phyloP scores from a whole-genome alignment of 2,329 filamentous ascomycete species.

The Epichloe sibirici region DNA sequence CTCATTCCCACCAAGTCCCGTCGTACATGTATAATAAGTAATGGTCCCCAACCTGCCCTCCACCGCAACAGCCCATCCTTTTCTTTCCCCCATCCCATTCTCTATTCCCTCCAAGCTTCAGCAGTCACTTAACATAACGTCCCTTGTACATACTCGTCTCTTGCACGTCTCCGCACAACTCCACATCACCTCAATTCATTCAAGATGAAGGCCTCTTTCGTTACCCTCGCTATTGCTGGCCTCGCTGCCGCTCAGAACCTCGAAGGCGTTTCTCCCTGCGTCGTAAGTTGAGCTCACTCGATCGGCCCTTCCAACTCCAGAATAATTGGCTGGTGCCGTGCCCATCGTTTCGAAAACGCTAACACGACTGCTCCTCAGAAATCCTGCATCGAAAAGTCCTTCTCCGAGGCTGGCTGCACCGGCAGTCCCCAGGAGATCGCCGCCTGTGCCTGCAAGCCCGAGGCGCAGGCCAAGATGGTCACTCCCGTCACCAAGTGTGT shows the following conservation, averaged over 20 bases:
- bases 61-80: neutral
- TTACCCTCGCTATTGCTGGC: slow-evolving; percentile 21
- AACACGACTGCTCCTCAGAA: slow-evolving; percentile 9
- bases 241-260: slow-evolving; percentile 28
- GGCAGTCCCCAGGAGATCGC: slow-evolving; percentile 7
- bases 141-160: slow-evolving; percentile 2
- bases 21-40: neutral
- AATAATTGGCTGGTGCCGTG: too few species aligned
- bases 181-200: slow-evolving; percentile 3
- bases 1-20: neutral
- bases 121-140: neutral
- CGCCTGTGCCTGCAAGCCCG: slow-evolving; percentile 27
- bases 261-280: slow-evolving; percentile 23
- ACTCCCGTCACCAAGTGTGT: slow-evolving; percentile 20
- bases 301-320: too few species aligned
- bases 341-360: neutral
- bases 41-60: slow-evolving; percentile 3
- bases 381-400: slow-evolving; percentile 22
- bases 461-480: slow-evolving; percentile 21
- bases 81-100: neutral
- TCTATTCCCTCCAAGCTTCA: neutral
- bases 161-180: neutral
- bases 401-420: slow-evolving; percentile 14
- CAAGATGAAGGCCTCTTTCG: slow-evolving; percentile 29
- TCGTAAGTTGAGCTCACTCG: slow-evolving; percentile 21